These are phyloP conservation scores for Nakazawaea ambrosiae DNA, from an alignment of 805 yeast species.

Conservation along the genomic window DNA sequence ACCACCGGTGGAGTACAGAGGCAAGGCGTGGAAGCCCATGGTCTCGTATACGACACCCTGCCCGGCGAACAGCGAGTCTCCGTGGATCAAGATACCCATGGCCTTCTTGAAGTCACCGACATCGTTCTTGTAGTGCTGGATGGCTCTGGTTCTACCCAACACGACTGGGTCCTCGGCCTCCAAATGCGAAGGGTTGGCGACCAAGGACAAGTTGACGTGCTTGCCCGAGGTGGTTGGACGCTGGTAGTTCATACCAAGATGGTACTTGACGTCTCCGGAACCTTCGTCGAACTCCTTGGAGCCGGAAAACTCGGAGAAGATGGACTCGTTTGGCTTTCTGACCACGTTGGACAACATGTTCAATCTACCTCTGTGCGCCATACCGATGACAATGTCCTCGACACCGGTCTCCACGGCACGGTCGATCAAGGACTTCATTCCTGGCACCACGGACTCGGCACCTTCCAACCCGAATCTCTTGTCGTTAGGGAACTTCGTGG, in stretches of 20 bases:
- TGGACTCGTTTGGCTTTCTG: slow-evolving; percentile 97
- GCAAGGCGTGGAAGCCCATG: slow-evolving; percentile 86
- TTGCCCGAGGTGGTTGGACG: slow-evolving; percentile 99
- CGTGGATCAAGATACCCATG: slow-evolving; percentile 87
- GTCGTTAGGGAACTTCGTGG: slow-evolving; percentile 96
- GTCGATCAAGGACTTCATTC: slow-evolving; percentile 93
- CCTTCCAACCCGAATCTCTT: slow-evolving; percentile 99
- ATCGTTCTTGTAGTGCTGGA: slow-evolving; percentile 86
- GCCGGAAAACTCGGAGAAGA: slow-evolving; percentile 93
- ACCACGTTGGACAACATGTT: slow-evolving; percentile 97
- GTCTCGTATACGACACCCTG: slow-evolving; percentile 99
- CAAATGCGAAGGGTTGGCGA: slow-evolving; percentile 98
- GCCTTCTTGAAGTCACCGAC: slow-evolving; percentile 80
- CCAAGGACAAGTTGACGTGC: slow-evolving; percentile 88
- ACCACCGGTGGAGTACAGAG: slow-evolving; percentile 98
- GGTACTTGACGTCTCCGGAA: slow-evolving; percentile 98
- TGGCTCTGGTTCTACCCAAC: slow-evolving; percentile 94
- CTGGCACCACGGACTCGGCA: slow-evolving; percentile 94
- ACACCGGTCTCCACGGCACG: slow-evolving; percentile 87
- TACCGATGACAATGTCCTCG: slow-evolving; percentile 95
- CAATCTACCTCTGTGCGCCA: slow-evolving; percentile 99
- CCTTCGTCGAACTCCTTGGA: slow-evolving; percentile 89
- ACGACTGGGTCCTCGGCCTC: slow-evolving; percentile 99
- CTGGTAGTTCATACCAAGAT: slow-evolving; percentile 97
- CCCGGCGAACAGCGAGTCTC: slow-evolving; percentile 98